Evolutionary conservation across 2,329 filamentous ascomycete species (phyloP).

Genomic region (Onygenales sp.): DNA sequence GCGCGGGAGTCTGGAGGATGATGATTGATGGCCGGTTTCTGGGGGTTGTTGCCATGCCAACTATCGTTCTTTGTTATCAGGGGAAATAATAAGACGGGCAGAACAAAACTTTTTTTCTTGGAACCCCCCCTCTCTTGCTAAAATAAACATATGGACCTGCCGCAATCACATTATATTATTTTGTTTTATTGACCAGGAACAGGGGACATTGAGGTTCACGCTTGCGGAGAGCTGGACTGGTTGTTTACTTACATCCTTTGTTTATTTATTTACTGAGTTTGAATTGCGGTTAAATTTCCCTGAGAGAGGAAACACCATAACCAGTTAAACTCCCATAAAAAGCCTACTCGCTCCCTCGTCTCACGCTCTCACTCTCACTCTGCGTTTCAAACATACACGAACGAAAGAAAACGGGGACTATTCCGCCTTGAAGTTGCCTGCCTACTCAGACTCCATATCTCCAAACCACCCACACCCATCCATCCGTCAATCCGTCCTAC

Average conservation of each 20-base stretch:
- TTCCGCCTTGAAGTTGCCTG: too few relatives aligned
- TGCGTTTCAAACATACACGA: too few relatives aligned
- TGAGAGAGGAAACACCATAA: too few relatives aligned
- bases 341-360: too few relatives aligned
- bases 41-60: conserved; percentile 26
- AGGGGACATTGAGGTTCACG: conserved; percentile 13
- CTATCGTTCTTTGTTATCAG: conserved; percentile 22
- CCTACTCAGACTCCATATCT: too few relatives aligned
- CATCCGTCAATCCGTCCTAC: too few relatives aligned
- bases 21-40: background rate
- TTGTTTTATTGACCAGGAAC: conserved; percentile 2
- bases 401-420: too few relatives aligned
- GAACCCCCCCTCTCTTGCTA: too few relatives aligned
- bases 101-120: background rate
- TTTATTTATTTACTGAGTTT: background rate
- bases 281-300: too few relatives aligned
- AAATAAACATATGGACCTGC: background rate
- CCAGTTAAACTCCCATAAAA: too few relatives aligned
- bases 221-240: background rate
- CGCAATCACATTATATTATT: background rate
- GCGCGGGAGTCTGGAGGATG: background rate
- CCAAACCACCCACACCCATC: too few relatives aligned
- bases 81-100: background rate
- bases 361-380: too few relatives aligned
- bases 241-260: conserved; percentile 10